phyloP scores from a whole-genome alignment of 148 eudicot genomes.

The Dysphania ambrosioides region DNA sequence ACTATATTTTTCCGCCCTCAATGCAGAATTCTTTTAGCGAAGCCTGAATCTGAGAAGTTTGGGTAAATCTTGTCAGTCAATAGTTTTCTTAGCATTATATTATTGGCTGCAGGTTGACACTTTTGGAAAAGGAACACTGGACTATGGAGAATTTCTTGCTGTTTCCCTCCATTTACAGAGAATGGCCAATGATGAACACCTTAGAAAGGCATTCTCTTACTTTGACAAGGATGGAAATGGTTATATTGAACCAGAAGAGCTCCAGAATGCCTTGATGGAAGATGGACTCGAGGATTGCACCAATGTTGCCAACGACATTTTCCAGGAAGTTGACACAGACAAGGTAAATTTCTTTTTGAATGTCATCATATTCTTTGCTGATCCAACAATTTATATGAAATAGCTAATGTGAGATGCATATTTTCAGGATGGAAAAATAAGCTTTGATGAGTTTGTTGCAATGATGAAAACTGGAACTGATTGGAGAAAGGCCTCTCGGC shows the following conservation, averaged over 20 bases:
- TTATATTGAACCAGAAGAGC: conserved; percentile 80
- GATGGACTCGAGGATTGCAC: conserved; percentile 68
- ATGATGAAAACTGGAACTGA: conserved; percentile 98
- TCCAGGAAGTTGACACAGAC: conserved; percentile 93
- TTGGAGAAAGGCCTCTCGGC: conserved; percentile 96
- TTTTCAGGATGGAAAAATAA: conserved; percentile 78
- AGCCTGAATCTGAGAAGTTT: background rate
- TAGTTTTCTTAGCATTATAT: background rate
- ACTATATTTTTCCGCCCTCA: background rate
- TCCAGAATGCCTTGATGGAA: conserved; percentile 77
- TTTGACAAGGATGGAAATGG: conserved; percentile 87
- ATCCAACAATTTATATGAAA: background rate
- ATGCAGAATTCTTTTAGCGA: background rate
- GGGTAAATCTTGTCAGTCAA: background rate
- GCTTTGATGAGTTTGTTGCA: conserved; percentile 88
- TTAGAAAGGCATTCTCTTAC: conserved; percentile 84
- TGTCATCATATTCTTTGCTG: background rate
- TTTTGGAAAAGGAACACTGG: conserved; percentile 75
- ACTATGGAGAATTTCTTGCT: conserved; percentile 85
- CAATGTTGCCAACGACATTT: conserved; percentile 75
- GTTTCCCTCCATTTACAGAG: conserved; percentile 73
- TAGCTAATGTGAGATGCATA: background rate
- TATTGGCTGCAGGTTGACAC: conserved; percentile 60
- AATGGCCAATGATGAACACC: conserved; percentile 92
- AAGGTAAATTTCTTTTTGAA: conserved; percentile 49